Evolutionary conservation across 2,329 filamentous ascomycete species (phyloP).

Genomic region (Fusarium dimerum): DNA sequence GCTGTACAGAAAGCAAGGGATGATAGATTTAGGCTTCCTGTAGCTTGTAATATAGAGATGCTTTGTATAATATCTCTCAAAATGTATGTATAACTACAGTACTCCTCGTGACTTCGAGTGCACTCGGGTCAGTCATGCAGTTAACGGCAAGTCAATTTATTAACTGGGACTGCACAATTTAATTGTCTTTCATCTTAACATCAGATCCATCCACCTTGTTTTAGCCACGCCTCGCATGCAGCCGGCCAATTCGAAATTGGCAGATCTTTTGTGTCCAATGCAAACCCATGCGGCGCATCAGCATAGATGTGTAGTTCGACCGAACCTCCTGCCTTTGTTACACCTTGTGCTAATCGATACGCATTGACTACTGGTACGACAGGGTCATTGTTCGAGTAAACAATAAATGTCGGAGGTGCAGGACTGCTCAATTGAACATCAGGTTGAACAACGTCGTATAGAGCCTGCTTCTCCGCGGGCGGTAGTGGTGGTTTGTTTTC

Average conservation of each 20-base stretch:
- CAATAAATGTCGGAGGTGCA: constrained; percentile 17
- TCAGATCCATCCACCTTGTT: constrained; percentile 12
- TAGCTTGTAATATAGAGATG: too few relatives aligned
- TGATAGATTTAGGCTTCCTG: too few relatives aligned
- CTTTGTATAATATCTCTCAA: too few relatives aligned
- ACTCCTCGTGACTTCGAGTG: too few relatives aligned
- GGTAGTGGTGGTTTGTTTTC: constrained; percentile 21
- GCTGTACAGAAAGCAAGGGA: too few relatives aligned
- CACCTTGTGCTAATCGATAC: constrained; percentile 17
- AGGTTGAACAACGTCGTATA: constrained; percentile 21
- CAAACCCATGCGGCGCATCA: constrained; percentile 25
- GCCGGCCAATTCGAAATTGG: constrained; percentile 23
- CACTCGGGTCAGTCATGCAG: too few relatives aligned
- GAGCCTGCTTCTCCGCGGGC: constrained; percentile 20
- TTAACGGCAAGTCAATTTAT: too few relatives aligned
- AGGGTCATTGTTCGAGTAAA: constrained; percentile 26
- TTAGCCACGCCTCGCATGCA: constrained; percentile 24
- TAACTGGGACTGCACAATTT: too few relatives aligned
- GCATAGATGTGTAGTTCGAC: constrained; percentile 25
- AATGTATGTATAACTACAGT: too few relatives aligned
- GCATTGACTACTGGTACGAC: constrained; percentile 23
- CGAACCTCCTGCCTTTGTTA: constrained; percentile 11
- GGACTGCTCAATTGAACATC: constrained; percentile 18
- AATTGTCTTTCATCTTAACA: not conserved
- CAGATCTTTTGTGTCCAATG: constrained; percentile 13